Evolutionary conservation across 2,329 filamentous ascomycete genomes (phyloP), one percentile per base, ranked within the genome.

Genomic region (Triangularia setosa): DNA sequence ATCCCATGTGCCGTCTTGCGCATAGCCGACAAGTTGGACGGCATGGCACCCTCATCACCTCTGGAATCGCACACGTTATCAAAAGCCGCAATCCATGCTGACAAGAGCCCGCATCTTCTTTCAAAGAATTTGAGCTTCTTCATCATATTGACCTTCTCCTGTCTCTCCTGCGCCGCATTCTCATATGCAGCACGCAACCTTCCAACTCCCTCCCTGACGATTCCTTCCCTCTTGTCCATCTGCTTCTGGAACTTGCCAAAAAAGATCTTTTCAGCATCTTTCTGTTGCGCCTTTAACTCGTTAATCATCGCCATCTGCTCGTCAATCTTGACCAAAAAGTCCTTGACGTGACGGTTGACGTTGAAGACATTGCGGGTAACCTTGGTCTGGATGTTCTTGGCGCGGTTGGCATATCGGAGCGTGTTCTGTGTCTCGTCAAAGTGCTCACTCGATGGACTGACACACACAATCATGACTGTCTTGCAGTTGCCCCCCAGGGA

Each of bases 371-470:
- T 99, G 73, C 93, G 89, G n/a, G 95, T 97, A 64, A 97, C 93
- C 83, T 99, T 99, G 65, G 95, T 99, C 80, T 98, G 96, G 74
- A 99, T 99, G 73, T 99, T 99, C 85, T 99, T 99, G 65, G 95
- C 95, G 70, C 95, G 86, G 77, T 99, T 98, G 58, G 95, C 95
- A 73, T 99, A 99, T 72, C 96, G 91, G 18, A 99, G 83, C 0
- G 95, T 99, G 77, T 99, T 99, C 73, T 99, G 95, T 0, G 94
- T 97, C 79, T 99, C 95, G 76, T 99, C 95, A 72, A 95, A 99
- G 78, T 99, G 95, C 4, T 91, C 90, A 73, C 95, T 98, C 0
- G 93, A 97, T 1, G 95, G 95, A 71, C 93, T 97, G 61, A 99
- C 92, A 73, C 95, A 99, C 25, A 99, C 95, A 76, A 99, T 98